These are phyloP conservation scores for Euphorbia tirucalli DNA, from an alignment of 345 rosid genomes.

Conservation along the genomic window DNA sequence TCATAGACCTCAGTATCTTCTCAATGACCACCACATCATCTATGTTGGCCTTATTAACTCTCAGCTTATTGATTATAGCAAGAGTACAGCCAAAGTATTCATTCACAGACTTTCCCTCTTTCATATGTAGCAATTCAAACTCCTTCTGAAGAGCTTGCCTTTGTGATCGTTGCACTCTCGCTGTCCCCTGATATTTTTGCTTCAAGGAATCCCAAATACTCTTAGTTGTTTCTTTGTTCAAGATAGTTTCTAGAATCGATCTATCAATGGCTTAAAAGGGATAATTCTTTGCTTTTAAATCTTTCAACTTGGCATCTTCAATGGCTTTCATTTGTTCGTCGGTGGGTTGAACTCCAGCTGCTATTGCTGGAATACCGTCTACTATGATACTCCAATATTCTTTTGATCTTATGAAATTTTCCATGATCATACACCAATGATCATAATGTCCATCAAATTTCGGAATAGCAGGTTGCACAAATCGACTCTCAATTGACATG, in stretches of 20 bases:
- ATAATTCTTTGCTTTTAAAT: neutral
- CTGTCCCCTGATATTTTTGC: neutral
- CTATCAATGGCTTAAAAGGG: neutral
- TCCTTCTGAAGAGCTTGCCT: too few relatives aligned
- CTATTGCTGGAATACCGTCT: constrained; percentile 7
- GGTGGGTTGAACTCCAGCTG: constrained; percentile 3
- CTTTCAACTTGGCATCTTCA: too few relatives aligned
- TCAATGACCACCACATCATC: neutral
- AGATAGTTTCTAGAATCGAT: neutral
- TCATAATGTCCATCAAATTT: constrained; percentile 18
- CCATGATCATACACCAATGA: constrained; percentile 6
- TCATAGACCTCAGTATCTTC: constrained; percentile 9
- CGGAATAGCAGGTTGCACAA: neutral
- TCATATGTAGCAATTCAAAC: constrained; percentile 16
- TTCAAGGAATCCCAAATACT: constrained; percentile 10
- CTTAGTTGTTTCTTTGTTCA: too few relatives aligned
- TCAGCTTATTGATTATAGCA: constrained; percentile 6
- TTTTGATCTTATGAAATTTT: constrained; percentile 9
- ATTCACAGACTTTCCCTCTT: constrained; percentile 15
- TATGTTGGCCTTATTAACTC: constrained; percentile 9
- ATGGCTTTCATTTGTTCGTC: neutral
- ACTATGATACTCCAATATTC: constrained; percentile 3
- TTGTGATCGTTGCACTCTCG: neutral
- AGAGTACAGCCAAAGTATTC: constrained; percentile 12
- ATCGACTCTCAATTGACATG: neutral